Percentiles rank a stretch among this genome's conserved stretches.
phyloP scores from a whole-genome alignment of 495 filamentous ascomycete species.

The Aspergillus mulundensis region DNA sequence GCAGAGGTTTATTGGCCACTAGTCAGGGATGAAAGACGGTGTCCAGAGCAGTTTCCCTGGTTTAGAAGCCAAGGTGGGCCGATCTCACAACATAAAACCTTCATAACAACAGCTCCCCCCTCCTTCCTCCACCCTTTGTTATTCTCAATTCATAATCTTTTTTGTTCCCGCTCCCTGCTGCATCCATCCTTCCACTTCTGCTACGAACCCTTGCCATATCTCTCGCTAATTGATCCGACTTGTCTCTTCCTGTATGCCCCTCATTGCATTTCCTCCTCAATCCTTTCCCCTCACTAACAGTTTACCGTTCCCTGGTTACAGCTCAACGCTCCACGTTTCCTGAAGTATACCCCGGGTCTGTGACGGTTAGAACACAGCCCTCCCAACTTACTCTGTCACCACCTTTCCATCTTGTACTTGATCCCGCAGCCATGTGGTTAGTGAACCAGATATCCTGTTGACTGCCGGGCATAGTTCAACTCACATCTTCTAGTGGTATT shows the following conservation, averaged over 20 bases:
- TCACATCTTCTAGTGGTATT: slow-evolving; percentile 67
- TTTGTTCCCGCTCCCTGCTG: slow-evolving; percentile 9
- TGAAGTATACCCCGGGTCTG: neutral
- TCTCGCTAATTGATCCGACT: neutral
- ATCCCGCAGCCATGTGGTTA: slow-evolving; percentile 34
- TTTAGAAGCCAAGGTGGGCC: slow-evolving; percentile 22
- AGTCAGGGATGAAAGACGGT: slow-evolving; percentile 14
- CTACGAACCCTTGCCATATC: neutral
- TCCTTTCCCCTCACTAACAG: slow-evolving; percentile 6
- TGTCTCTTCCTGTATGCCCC: neutral
- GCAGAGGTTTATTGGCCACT: slow-evolving; percentile 25
- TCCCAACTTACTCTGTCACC: slow-evolving; percentile 1
- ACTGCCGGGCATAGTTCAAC: neutral
- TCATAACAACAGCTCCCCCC: slow-evolving; percentile 29
- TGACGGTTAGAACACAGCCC: neutral
- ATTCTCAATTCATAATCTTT: slow-evolving; percentile 15
- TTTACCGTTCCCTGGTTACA: neutral
- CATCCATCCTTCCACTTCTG: slow-evolving; percentile 1
- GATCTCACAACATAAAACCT: slow-evolving; percentile 25
- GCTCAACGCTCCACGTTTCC: neutral
- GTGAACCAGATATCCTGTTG: slow-evolving; percentile 10
- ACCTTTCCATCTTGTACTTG: neutral
- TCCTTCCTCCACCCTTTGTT: slow-evolving; percentile 20
- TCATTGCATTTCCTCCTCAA: slow-evolving; percentile 1
- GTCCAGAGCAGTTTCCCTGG: slow-evolving; percentile 27